These are phyloP conservation scores for Malus domestica DNA, from an alignment of 306 rosid genomes.

Conservation along the genomic window ASM211411v1 NC_041796.1:333001-333500, in stretches of 20 bases:
- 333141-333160: conserved; percentile 11
- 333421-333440: no score
- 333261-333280: not conserved
- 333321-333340: not conserved
- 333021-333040: conserved; percentile 71
- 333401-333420: no score
- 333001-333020: conserved; percentile 49
- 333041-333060: conserved; percentile 78
- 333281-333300: not conserved
- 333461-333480: no score
- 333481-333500: no score
- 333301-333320: not conserved
- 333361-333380: no score
- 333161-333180: not conserved
- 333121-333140: conserved; percentile 11
- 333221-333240: not conserved
- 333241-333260: not conserved
- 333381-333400: no score
- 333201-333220: not conserved
- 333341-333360: not conserved
- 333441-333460: no score
- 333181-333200: not conserved
- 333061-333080: conserved; percentile 83
- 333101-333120: conserved; percentile 98
- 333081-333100: conserved; percentile 84